These are phyloP conservation scores for Angomonas deanei DNA, from an alignment of 208 protist genomes.

Conservation along the genomic window DNA sequence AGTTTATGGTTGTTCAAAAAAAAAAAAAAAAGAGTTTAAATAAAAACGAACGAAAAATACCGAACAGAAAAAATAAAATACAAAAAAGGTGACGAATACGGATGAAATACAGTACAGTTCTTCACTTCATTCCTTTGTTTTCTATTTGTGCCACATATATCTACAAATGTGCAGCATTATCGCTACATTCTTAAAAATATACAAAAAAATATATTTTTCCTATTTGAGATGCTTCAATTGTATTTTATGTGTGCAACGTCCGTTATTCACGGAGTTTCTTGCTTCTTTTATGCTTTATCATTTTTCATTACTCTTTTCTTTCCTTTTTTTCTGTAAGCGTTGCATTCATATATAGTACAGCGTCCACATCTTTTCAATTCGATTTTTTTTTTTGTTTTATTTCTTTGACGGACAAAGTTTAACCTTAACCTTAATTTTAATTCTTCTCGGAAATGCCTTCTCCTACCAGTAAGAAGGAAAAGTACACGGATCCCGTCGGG, in stretches of 20 bases:
- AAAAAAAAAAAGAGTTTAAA: not conserved
- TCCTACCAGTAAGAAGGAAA: too few relatives aligned
- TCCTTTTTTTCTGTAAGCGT: constrained; percentile 10
- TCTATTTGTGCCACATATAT: constrained; percentile 8
- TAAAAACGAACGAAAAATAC: too few relatives aligned
- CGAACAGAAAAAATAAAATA: too few relatives aligned
- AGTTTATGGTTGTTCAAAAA: too few relatives aligned
- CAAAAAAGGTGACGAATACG: too few relatives aligned
- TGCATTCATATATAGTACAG: not conserved
- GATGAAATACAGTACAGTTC: not conserved
- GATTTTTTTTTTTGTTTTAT: not conserved
- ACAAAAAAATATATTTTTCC: too few relatives aligned
- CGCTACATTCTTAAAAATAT: not conserved
- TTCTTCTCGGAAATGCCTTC: too few relatives aligned
- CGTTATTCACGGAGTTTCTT: not conserved
- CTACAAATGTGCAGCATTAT: not conserved
- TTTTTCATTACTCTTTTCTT: constrained; percentile 7
- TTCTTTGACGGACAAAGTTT: not conserved
- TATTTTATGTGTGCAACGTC: too few relatives aligned
- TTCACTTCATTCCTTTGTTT: constrained; percentile 18
- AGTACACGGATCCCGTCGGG: too few relatives aligned
- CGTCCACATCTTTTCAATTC: not conserved
- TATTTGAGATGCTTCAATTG: too few relatives aligned
- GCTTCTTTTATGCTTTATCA: constrained; percentile 10
- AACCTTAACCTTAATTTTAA: not conserved